Evolutionary conservation across 2,329 filamentous ascomycete genomes (phyloP).

Genomic region (Xylariaceae sp.): DNA sequence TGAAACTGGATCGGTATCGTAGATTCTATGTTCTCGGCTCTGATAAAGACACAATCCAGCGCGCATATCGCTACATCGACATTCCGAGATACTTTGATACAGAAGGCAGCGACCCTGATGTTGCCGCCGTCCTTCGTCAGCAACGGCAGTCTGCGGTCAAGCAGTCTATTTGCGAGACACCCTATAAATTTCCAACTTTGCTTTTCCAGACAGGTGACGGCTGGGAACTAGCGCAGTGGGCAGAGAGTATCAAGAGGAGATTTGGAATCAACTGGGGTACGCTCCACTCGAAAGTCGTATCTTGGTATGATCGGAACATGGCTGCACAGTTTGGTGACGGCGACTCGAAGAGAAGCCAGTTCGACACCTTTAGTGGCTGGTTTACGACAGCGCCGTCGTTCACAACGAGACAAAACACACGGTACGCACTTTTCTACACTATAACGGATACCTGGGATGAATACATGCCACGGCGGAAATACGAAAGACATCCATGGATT

Average conservation of each 20-base stretch:
- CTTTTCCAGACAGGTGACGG: slow-evolving; percentile 21
- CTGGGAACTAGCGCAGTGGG: slow-evolving; percentile 23
- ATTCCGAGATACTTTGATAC: slow-evolving; percentile 38
- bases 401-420: slow-evolving; percentile 33
- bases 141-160: slow-evolving; percentile 12
- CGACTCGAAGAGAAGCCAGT: slow-evolving; percentile 25
- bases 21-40: slow-evolving; percentile 56
- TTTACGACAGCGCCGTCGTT: slow-evolving; percentile 24
- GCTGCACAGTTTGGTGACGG: slow-evolving; percentile 35
- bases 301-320: slow-evolving; percentile 41
- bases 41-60: slow-evolving; percentile 22
- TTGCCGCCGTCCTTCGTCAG: slow-evolving; percentile 19
- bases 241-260: slow-evolving; percentile 5
- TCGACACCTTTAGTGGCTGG: slow-evolving; percentile 38
- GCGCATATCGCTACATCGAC: slow-evolving; percentile 31
- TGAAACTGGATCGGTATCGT: slow-evolving; percentile 47
- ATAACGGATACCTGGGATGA: slow-evolving; percentile 38
- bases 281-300: slow-evolving; percentile 40
- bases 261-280: slow-evolving; percentile 18
- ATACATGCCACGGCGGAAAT: slow-evolving; percentile 19
- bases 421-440: slow-evolving; percentile 50
- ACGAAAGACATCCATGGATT: slow-evolving; percentile 48
- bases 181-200: slow-evolving; percentile 10
- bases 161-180: slow-evolving; percentile 12
- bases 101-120: slow-evolving; percentile 38